Percentiles rank a stretch among this genome's conserved stretches.
phyloP scores from a whole-genome alignment of 1,139 yeast species.

The Blastobotrys persicus region DNA sequence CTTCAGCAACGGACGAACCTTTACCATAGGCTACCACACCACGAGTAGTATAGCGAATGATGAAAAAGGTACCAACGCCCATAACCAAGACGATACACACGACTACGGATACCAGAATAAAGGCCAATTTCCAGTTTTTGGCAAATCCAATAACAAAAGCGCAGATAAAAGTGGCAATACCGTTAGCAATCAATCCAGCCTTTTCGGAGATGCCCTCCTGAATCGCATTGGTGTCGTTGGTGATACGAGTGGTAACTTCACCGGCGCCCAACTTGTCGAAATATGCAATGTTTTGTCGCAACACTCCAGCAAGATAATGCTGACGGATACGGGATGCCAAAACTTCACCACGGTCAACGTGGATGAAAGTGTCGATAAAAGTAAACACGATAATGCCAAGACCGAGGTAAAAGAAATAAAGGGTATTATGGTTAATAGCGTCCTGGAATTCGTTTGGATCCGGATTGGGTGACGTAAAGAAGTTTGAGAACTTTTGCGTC shows the following conservation, averaged over 20 bases:
- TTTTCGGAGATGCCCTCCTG: slow-evolving; percentile 48
- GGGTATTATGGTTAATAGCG: slow-evolving; percentile 36
- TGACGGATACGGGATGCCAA: slow-evolving; percentile 43
- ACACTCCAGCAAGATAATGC: slow-evolving; percentile 39
- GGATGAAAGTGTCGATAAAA: slow-evolving; percentile 36
- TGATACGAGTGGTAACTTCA: slow-evolving; percentile 45
- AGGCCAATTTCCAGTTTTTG: slow-evolving; percentile 42
- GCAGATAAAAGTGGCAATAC: slow-evolving; percentile 39
- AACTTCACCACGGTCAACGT: slow-evolving; percentile 44
- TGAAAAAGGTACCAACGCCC: slow-evolving; percentile 32
- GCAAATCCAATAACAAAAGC: slow-evolving; percentile 43
- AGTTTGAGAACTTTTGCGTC: slow-evolving; percentile 39
- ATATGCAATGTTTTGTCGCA: slow-evolving; percentile 46
- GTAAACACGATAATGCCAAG: slow-evolving; percentile 38
- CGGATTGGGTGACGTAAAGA: slow-evolving; percentile 31
- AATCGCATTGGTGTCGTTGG: slow-evolving; percentile 43
- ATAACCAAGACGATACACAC: slow-evolving; percentile 34
- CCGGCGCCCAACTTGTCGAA: slow-evolving; percentile 47
- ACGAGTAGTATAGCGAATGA: slow-evolving; percentile 37
- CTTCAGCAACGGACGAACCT: slow-evolving; percentile 45
- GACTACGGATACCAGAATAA: slow-evolving; percentile 40
- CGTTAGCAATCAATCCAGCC: slow-evolving; percentile 41
- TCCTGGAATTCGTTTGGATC: slow-evolving; percentile 34
- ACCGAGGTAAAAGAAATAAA: slow-evolving; percentile 42
- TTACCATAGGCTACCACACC: slow-evolving; percentile 36